Base-by-base conservation (phyloP, 176 grass and related monocot genomes). In the Oryza officinalis region DNA sequence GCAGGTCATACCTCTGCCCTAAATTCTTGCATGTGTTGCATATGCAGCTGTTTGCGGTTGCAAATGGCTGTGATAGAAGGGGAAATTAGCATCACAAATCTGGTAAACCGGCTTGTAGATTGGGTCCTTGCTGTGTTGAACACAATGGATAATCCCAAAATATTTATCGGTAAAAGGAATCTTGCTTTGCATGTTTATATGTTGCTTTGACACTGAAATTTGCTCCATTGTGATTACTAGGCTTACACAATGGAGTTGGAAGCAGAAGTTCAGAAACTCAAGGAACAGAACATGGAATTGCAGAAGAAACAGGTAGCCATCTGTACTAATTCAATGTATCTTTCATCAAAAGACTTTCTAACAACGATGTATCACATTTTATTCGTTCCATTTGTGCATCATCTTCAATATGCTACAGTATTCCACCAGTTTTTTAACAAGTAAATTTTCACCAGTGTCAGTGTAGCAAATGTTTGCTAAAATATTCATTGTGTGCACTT, bases 171-270 rank as follows among this genome's bases (percentile, higher is more conserved):
- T 80, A 80, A 79, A 65, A n/a, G 40, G 20, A 71, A 5, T 57
- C 4, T 77, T 23, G 40, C 20, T 30, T 71, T 78, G 65, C 66
- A 52, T 65, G 57, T 54, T 10, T 2, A 74, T 41, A 4, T 40
- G 41, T 61, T 72, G 25, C 15, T 71, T 72, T 43, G 23, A 18
- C n/a, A 27, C 59, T 38, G 41, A 38, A 4, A 13, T 47, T 38
- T n/a, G 7, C 54, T 78, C 45, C 38, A 12, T 81, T 76, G 1
- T 54, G 67, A 65, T 85, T 81, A 68, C 44, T 57, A 94, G 92
- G 92, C 92, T 22, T 94, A 94, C 71, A 94, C 92, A 1, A 90
- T 94, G 87, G 92, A 94, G 78, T 82, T 94, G 77, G 92, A 94
- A 86, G 90, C 92, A 86, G 89, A 94, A 88, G 84, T 94, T 89